These are phyloP conservation scores for Verticillium alfalfae DNA, from an alignment of 2,329 filamentous ascomycete genomes.

Conservation along the genomic window DNA sequence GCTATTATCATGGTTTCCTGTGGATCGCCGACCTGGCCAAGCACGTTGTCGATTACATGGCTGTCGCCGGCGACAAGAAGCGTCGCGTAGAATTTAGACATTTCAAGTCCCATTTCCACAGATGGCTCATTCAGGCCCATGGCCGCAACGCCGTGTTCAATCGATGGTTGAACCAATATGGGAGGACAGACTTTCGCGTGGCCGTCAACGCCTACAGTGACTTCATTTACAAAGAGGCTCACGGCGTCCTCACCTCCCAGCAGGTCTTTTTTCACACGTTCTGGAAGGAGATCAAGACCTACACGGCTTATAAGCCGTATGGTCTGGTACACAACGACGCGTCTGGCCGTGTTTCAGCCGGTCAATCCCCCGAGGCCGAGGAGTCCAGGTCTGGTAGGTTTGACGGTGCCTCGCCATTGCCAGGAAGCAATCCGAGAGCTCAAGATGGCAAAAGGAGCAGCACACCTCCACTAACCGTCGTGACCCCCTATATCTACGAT, in stretches of 20 bases:
- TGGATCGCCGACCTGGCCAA: constrained; percentile 71
- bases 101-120: constrained; percentile 52
- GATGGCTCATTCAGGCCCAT: constrained; percentile 49
- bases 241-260: constrained; percentile 34
- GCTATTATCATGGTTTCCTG: constrained; percentile 58
- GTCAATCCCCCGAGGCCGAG: neutral
- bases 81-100: constrained; percentile 41
- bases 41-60: constrained; percentile 64
- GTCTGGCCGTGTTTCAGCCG: neutral
- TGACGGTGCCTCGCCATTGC: neutral
- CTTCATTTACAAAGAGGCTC: constrained; percentile 62
- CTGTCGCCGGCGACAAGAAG: constrained; percentile 18
- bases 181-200: constrained; percentile 55
- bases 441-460: constrained; percentile 4
- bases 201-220: constrained; percentile 53
- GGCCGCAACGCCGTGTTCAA: constrained; percentile 31
- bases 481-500: constrained; percentile 63
- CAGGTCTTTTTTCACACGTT: constrained; percentile 33
- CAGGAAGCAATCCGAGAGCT: neutral
- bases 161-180: constrained; percentile 47
- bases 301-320: constrained; percentile 25
- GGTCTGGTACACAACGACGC: neutral
- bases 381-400: too few species aligned
- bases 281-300: constrained; percentile 46
- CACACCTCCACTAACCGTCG: constrained; percentile 43